phyloP scores from a whole-genome alignment of 176 grass and related monocot species.

The Thinopyrum elongatum region DNA sequence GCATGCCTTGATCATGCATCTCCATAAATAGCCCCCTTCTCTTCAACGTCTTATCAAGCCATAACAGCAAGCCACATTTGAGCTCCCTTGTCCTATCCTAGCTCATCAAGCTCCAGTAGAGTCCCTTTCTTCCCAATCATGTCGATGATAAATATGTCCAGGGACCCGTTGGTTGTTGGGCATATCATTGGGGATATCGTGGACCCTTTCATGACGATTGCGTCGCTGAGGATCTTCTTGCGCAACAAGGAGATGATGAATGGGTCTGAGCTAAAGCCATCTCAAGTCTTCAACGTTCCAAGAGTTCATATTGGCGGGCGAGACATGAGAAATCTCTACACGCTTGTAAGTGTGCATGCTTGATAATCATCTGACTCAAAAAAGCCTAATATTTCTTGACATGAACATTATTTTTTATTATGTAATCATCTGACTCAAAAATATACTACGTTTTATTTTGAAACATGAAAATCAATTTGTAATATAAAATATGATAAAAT shows the following conservation, averaged over 20 bases:
- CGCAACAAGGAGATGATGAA: slow-evolving; percentile 75
- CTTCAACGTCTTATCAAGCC: slow-evolving; percentile 15
- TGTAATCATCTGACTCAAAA: too few species aligned
- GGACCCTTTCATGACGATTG: slow-evolving; percentile 55
- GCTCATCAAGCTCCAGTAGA: not conserved
- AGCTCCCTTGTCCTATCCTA: slow-evolving; percentile 21
- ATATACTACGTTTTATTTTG: too few species aligned
- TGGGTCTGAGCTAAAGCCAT: slow-evolving; percentile 82
- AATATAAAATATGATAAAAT: too few species aligned
- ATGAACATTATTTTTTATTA: too few species aligned
- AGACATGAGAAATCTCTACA: slow-evolving; percentile 83
- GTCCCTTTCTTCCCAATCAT: not conserved
- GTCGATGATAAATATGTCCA: slow-evolving; percentile 54
- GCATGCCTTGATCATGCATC: slow-evolving; percentile 9
- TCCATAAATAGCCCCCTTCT: slow-evolving; percentile 46
- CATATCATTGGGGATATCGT: slow-evolving; percentile 83
- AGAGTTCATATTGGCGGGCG: slow-evolving; percentile 56
- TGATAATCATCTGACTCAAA: not conserved
- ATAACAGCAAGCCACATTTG: slow-evolving; percentile 31
- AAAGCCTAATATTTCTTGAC: too few species aligned
- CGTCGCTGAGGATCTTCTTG: slow-evolving; percentile 59
- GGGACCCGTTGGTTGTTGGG: slow-evolving; percentile 77
- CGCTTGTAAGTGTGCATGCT: slow-evolving; percentile 58
- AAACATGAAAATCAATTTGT: too few species aligned
- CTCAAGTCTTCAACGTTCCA: slow-evolving; percentile 61